A percentile compares a stretch with the other conserved stretches of the same genome.
Evolutionary conservation across 2,329 filamentous ascomycete species (phyloP).

Genomic region (Xylariaceae sp.): DNA sequence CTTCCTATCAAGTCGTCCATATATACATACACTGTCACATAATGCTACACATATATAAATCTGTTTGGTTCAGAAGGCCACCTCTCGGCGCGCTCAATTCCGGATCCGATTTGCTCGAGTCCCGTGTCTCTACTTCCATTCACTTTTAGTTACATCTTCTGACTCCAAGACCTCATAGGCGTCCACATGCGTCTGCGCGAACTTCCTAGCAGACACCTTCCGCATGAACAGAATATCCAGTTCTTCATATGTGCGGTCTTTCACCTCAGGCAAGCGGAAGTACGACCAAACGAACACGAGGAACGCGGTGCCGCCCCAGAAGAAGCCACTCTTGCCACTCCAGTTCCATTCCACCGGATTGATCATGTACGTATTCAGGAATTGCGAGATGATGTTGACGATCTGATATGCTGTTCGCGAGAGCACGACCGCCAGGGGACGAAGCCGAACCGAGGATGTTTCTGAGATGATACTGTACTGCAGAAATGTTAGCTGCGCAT

Average conservation of each 20-base stretch:
- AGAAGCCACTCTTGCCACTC: conserved; percentile 40
- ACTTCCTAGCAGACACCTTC: conserved; percentile 37
- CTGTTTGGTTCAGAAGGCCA: background rate
- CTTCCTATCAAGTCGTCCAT: background rate
- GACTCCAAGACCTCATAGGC: conserved; percentile 19
- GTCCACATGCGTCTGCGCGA: conserved; percentile 33
- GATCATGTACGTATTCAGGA: conserved; percentile 37
- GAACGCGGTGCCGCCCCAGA: conserved; percentile 40
- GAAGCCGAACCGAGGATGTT: conserved; percentile 42
- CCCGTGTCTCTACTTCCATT: conserved; percentile 16
- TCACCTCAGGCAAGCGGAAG: conserved; percentile 49
- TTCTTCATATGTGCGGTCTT: conserved; percentile 47
- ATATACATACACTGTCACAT: background rate
- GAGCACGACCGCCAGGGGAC: conserved; percentile 42
- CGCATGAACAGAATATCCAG: conserved; percentile 48
- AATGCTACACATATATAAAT: background rate
- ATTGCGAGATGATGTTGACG: conserved; percentile 38
- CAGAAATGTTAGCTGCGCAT: conserved; percentile 11
- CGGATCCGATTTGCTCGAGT: background rate
- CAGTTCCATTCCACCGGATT: conserved; percentile 37
- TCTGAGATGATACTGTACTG: conserved; percentile 44
- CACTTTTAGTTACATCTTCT: conserved; percentile 6
- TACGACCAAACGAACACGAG: conserved; percentile 45
- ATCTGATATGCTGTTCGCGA: conserved; percentile 42
- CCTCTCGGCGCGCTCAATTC: background rate